Percentiles rank a stretch among this genome's conserved stretches.
phyloP scores from a whole-genome alignment of 2,329 filamentous ascomycete species.

The Elsinoe perseae region DNA sequence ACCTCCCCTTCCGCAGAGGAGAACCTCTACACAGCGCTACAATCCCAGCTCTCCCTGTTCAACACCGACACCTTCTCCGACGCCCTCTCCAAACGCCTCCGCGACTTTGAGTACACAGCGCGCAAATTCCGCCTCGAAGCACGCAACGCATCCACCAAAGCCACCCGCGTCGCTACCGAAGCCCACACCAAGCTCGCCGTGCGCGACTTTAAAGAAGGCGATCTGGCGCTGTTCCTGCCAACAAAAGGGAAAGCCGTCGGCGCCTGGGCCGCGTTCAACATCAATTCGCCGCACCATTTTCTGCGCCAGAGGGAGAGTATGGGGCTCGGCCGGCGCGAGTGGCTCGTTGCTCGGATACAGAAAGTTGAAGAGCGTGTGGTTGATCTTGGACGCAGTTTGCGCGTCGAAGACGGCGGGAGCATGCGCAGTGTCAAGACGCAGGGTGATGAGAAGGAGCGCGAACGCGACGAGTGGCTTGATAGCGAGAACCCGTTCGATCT shows the following conservation, averaged over 20 bases:
- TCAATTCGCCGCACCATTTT: conserved; percentile 95
- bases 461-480: conserved; percentile 38
- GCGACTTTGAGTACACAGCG: conserved; percentile 86
- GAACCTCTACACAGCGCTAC: conserved; percentile 65
- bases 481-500: conserved; percentile 97
- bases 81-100: conserved; percentile 77
- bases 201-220: conserved; percentile 90
- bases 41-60: conserved; percentile 66
- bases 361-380: conserved; percentile 90
- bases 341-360: conserved; percentile 90
- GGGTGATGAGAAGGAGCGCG: conserved; percentile 15
- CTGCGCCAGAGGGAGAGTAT: conserved; percentile 87
- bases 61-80: conserved; percentile 80
- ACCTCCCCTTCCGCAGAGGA: conserved; percentile 59
- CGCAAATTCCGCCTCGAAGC: conserved; percentile 90
- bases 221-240: conserved; percentile 86
- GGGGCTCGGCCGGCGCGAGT: conserved; percentile 75
- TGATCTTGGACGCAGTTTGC: conserved; percentile 51
- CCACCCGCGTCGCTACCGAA: conserved; percentile 71
- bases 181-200: conserved; percentile 95
- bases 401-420: conserved; percentile 25
- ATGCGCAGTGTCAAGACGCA: background rate
- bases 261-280: conserved; percentile 97
- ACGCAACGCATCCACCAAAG: conserved; percentile 73
- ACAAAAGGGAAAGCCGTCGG: conserved; percentile 90